Conservation (phyloP, 164 flowering plant species). For the Dillenia suffruticosa region DNA sequence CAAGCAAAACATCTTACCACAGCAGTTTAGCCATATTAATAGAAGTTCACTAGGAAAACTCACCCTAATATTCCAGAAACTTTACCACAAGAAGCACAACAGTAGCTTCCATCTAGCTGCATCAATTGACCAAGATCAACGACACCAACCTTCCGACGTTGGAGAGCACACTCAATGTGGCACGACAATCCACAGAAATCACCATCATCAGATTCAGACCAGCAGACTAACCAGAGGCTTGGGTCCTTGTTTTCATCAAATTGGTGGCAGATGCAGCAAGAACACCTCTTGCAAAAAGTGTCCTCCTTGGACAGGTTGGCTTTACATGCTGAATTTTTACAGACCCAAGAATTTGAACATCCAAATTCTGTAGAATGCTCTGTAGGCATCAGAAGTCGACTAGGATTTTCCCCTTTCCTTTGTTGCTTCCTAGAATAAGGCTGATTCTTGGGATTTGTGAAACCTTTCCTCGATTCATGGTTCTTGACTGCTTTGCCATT, state of each 20-base stretch:
- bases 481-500: conserved; percentile 50
- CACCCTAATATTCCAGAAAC: conserved; percentile 91
- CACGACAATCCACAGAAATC: conserved; percentile 92
- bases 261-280: conserved; percentile 94
- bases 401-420: conserved; percentile 77
- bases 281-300: conserved; percentile 95
- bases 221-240: conserved; percentile 95
- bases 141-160: conserved; percentile 79
- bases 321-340: conserved; percentile 94
- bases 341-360: conserved; percentile 57
- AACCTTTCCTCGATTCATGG: conserved; percentile 49
- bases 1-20: background rate
- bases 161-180: conserved; percentile 96
- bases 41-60: conserved; percentile 24
- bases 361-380: conserved; percentile 50
- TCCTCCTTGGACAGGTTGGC: conserved; percentile 71
- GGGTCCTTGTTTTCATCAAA: conserved; percentile 99
- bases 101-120: conserved; percentile 96
- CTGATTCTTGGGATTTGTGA: conserved; percentile 33
- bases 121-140: conserved; percentile 85
- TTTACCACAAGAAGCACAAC: conserved; percentile 98
- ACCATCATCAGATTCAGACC: conserved; percentile 54
- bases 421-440: conserved; percentile 51
- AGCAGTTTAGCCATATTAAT: too few relatives aligned
- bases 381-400: conserved; percentile 33